Evolutionary conservation across 805 yeast species (phyloP).

Genomic region (Henningerozyma blattae): DNA sequence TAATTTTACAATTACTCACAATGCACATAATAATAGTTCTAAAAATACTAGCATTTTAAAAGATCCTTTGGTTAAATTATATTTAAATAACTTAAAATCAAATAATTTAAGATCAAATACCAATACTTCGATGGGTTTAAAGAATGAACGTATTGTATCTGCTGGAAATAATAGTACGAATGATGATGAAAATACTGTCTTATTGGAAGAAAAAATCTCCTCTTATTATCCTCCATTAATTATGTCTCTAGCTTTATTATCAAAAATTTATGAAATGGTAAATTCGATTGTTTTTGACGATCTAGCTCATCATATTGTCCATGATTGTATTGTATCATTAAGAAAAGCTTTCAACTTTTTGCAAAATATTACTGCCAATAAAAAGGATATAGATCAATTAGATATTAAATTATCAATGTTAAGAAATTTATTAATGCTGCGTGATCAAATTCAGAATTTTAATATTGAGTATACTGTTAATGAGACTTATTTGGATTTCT

Average conservation of each 20-base stretch:
- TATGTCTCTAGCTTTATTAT: conserved; percentile 54
- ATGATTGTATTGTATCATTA: conserved; percentile 56
- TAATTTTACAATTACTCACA: conserved; percentile 55
- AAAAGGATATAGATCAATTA: conserved; percentile 8
- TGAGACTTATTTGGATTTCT: conserved; percentile 70
- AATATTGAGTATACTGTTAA: conserved; percentile 68
- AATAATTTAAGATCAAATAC: background rate
- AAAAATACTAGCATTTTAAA: conserved; percentile 6
- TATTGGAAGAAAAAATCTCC: conserved; percentile 3
- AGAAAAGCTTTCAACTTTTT: conserved; percentile 36
- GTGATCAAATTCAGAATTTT: conserved; percentile 57
- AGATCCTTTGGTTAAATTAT: background rate
- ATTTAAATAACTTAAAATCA: background rate
- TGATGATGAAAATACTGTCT: conserved; percentile 9
- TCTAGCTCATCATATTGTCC: conserved; percentile 77
- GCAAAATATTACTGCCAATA: conserved; percentile 27
- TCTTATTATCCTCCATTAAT: conserved; percentile 62
- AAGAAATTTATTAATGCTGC: conserved; percentile 58
- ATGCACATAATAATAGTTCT: no score
- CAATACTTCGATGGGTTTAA: background rate
- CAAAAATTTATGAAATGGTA: conserved; percentile 70
- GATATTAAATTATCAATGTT: conserved; percentile 60
- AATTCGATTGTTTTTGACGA: conserved; percentile 76
- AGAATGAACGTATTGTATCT: conserved; percentile 1
- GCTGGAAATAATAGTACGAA: conserved; percentile 15